Conservation (phyloP, 2,329 filamentous ascomycete genomes). For the Nothophoma quercina region DNA sequence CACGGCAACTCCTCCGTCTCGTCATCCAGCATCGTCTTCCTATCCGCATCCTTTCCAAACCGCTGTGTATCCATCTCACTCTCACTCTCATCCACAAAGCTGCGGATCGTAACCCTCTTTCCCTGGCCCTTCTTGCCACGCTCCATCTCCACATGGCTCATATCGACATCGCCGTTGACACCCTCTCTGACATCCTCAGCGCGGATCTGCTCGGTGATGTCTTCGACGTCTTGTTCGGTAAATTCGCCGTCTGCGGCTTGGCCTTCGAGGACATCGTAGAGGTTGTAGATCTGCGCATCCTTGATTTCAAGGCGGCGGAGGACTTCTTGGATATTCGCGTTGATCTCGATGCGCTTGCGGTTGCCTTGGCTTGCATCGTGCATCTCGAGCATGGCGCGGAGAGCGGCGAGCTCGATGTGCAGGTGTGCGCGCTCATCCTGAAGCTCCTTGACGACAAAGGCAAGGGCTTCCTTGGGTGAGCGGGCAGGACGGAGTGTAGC, state of each 20-base stretch:
- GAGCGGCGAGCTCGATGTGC: constrained; percentile 70
- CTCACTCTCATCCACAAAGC: constrained; percentile 42
- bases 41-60: constrained; percentile 15
- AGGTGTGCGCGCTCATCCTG: constrained; percentile 82
- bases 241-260: constrained; percentile 67
- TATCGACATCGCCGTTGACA: constrained; percentile 8
- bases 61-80: constrained; percentile 37
- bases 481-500: constrained; percentile 69
- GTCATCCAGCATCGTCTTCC: constrained; percentile 21
- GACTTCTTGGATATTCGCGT: constrained; percentile 67
- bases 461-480: constrained; percentile 74
- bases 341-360: constrained; percentile 68
- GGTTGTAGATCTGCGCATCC: constrained; percentile 79
- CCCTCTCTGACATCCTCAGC: constrained; percentile 42
- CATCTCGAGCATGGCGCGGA: constrained; percentile 66
- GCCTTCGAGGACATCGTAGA: constrained; percentile 85
- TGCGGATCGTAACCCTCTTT: constrained; percentile 50
- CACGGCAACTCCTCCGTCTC: constrained; percentile 49
- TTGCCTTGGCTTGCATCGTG: constrained; percentile 69
- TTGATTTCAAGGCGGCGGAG: constrained; percentile 73
- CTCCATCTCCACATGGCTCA: constrained; percentile 34
- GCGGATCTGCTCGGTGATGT: constrained; percentile 53
- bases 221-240: constrained; percentile 51
- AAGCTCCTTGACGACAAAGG: constrained; percentile 82
- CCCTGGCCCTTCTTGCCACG: constrained; percentile 39